Evolutionary conservation across 2,329 filamentous ascomycete genomes (phyloP), one percentile per base, ranked within the genome.

Genomic region (Claviceps sp.): DNA sequence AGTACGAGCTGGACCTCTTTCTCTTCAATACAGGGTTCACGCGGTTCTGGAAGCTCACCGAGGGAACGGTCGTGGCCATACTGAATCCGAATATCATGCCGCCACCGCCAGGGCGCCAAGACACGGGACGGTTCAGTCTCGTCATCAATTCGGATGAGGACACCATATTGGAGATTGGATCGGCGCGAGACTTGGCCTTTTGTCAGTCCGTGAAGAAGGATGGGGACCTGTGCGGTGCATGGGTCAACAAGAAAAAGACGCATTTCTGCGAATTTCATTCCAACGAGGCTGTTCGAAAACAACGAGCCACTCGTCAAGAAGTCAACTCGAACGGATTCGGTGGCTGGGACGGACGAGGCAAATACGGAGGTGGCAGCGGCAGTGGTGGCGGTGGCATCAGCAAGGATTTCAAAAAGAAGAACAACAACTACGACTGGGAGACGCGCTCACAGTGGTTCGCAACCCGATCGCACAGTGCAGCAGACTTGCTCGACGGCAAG

Each of bases 201-300:
- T 98, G 93, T 69, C 89, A 90, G 63, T 81, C 83, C 6, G 72
- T 89, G 56, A 89, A 87, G 64, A 91, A 87, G 62, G 89, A 96
- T 63, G 91, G 93, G 41, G 78, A 86, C 52, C 71, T 77, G 47
- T 98, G 93, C 66, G 81, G 78, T 37, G 72, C 79, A 30, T 98
- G 93, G 93, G 76, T 98, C 54, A 91, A 98, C 66, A 81, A 79
- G 57, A 82, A 89, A 50, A 87, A 89, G 60, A 95, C 90, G 0
- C 84, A 95, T 60, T 88, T 86, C 64, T 98, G 93, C 69, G 89
- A 95, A 57, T 98, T 85, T 59, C 93, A 98, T 67, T 81, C 95
- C 58, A 89, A 94, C 59, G 73, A 88, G 26, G 84, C 88, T 26
- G 71, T 97, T 3, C 78, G 82, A 51, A 90, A 87, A 63, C 81